Base-by-base conservation (phyloP, 805 yeast genomes). In the Lachancea nothofagi region DNA sequence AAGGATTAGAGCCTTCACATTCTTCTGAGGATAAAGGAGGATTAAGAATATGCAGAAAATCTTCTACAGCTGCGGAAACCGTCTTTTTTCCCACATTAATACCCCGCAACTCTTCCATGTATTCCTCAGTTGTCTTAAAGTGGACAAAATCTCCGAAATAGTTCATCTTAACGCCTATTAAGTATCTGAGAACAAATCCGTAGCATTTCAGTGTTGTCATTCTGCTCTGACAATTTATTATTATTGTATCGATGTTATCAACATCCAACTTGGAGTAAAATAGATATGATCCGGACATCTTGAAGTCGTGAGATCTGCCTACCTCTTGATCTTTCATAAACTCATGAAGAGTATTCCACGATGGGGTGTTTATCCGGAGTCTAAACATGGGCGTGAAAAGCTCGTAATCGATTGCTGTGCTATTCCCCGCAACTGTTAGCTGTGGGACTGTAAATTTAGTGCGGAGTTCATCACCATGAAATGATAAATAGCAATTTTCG, bases 61-160 rank as follows among this genome's bases (percentile, higher is more conserved):
- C 37, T 12, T 7, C 14, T 21, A 40, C 40, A 3, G 33, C 32
- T 10, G 26, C 29, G 25, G 18, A 17, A 10, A 25, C 36, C 3
- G 32, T 21, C 13, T 27, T 35, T 14, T 18, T 12, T 5, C 26
- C 33, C 3, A 8, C 19, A 22, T 26, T 15, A 5, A 19, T 26
- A 14, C 32, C 41, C 19, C 37, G 10, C 15, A 54, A 44, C 13
- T 55, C 54, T 15, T 55, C 60, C 3, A 78, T 74, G 48, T 80
- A 89, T 56, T 90, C 98, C 46, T 86, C 93, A 33, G 87, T 71
- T 0, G 97, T 93, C 48, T 75, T 78, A 57, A 93, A 93, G 49
- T 80, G 85, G n/a, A 76, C 70, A 44, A 73, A 71, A 32, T 85
- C 93, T 2, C 98, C 98, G 59, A 93, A 84, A 57, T 93, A 90